Conservation (phyloP, 2,329 filamentous ascomycete species). For the Onygenales sp. region DNA sequence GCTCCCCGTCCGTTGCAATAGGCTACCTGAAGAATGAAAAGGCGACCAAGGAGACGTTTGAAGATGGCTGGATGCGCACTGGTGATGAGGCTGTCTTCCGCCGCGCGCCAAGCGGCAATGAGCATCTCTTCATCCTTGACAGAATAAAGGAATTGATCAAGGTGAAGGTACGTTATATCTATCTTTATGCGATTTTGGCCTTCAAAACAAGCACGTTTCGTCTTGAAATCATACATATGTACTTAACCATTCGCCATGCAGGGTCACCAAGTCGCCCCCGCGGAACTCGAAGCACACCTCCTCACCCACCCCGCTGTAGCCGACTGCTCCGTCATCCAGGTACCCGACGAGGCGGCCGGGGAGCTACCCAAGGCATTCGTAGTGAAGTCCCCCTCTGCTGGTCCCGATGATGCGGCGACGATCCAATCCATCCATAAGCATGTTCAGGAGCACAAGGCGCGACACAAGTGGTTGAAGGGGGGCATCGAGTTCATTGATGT, state of each 20-base stretch:
- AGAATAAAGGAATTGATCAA: conserved; percentile 72
- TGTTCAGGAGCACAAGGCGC: conserved; percentile 52
- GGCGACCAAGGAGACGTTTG: conserved; percentile 72
- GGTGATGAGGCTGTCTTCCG: conserved; percentile 73
- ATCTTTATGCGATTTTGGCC: neutral
- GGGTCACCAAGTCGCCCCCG: conserved; percentile 74
- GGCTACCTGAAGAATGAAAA: conserved; percentile 83
- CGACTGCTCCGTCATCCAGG: conserved; percentile 68
- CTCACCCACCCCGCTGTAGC: conserved; percentile 65
- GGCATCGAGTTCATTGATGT: conserved; percentile 49
- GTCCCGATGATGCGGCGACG: conserved; percentile 43
- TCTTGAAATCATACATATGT: neutral
- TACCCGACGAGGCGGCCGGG: conserved; percentile 54
- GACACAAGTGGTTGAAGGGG: conserved; percentile 54
- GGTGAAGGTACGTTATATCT: conserved; percentile 50
- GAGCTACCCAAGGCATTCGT: conserved; percentile 57
- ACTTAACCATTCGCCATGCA: conserved; percentile 24
- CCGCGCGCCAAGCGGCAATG: conserved; percentile 54
- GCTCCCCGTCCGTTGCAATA: conserved; percentile 64
- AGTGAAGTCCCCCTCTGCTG: conserved; percentile 46
- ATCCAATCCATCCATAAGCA: conserved; percentile 46
- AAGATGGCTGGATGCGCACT: conserved; percentile 71
- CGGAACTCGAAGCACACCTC: conserved; percentile 72
- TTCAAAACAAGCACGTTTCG: neutral
- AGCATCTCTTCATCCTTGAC: conserved; percentile 80